A percentile compares a stretch with the other conserved stretches of the same genome.
Conservation (phyloP, 768 basidiomycete species). For the Botryobasidium botryosum region DNA sequence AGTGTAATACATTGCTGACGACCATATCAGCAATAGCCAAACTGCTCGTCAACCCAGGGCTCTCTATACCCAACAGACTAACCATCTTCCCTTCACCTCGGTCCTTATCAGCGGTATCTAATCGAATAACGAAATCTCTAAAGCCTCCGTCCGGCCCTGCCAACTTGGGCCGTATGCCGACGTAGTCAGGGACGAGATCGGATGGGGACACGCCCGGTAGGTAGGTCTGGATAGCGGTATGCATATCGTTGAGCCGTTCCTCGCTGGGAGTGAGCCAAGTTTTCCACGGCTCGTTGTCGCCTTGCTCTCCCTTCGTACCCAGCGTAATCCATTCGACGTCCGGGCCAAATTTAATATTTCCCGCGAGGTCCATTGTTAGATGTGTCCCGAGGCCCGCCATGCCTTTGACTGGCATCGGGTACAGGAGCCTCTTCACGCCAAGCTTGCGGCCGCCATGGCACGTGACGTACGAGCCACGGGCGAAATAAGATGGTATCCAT, state of each 20-base stretch:
- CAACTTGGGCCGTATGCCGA: constrained; percentile 79
- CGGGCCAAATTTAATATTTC: constrained; percentile 80
- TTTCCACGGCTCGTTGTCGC: constrained; percentile 61
- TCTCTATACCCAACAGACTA: constrained; percentile 79
- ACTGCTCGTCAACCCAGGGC: constrained; percentile 76
- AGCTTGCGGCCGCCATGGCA: constrained; percentile 54
- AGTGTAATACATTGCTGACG: too few species aligned
- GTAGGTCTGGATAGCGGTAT: constrained; percentile 53
- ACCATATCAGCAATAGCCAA: constrained; percentile 86
- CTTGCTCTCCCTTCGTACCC: constrained; percentile 12
- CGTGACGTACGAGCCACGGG: constrained; percentile 71
- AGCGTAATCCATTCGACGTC: constrained; percentile 74
- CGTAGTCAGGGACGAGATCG: constrained; percentile 64
- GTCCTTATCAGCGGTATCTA: constrained; percentile 35
- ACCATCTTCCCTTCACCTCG: constrained; percentile 34
- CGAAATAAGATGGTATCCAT: constrained; percentile 62
- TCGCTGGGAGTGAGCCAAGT: constrained; percentile 46
- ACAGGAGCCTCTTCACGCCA: constrained; percentile 59
- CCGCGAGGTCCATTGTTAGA: constrained; percentile 70
- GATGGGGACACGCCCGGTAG: constrained; percentile 43
- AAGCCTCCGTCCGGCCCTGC: constrained; percentile 56
- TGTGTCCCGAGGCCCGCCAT: constrained; percentile 83
- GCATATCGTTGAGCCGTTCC: constrained; percentile 37
- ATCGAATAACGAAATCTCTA: constrained; percentile 66
- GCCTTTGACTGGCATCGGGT: constrained; percentile 55